phyloP scores from a whole-genome alignment of 2,329 filamentous ascomycete species.

The Colletotrichum destructivum region DNA sequence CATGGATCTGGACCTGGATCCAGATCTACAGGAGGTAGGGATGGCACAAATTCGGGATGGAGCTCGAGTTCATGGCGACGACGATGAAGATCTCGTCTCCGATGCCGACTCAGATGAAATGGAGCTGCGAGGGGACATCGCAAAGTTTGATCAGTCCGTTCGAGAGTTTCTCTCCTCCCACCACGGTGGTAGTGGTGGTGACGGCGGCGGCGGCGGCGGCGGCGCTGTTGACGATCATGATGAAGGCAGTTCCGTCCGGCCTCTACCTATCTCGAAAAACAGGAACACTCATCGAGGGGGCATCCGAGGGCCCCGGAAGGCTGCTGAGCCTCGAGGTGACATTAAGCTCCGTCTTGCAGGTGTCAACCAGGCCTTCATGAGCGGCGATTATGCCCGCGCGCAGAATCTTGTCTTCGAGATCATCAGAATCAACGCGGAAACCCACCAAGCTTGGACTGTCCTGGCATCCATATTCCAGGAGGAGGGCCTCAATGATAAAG shows the following conservation, averaged over 20 bases:
- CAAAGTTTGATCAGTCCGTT: slow-evolving; percentile 59
- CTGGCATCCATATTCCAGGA: slow-evolving; percentile 74
- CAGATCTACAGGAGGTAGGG: neutral
- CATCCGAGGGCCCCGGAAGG: slow-evolving; percentile 67
- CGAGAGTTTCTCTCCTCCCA: slow-evolving; percentile 58
- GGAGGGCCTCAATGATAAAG: slow-evolving; percentile 69
- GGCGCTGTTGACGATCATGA: neutral
- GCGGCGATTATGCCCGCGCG: slow-evolving; percentile 72
- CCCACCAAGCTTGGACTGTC: slow-evolving; percentile 75
- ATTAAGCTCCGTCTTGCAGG: slow-evolving; percentile 78
- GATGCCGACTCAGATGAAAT: slow-evolving; percentile 63
- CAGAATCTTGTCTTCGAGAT: slow-evolving; percentile 73
- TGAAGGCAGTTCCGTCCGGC: slow-evolving; percentile 36
- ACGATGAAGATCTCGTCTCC: slow-evolving; percentile 50
- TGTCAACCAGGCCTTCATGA: slow-evolving; percentile 78
- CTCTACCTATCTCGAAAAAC: slow-evolving; percentile 46
- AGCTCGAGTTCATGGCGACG: slow-evolving; percentile 2
- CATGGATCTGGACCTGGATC: slow-evolving; percentile 23
- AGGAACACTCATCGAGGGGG: slow-evolving; percentile 44
- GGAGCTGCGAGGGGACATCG: slow-evolving; percentile 60
- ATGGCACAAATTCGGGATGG: slow-evolving; percentile 4
- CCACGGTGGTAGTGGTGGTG: slow-evolving; percentile 46
- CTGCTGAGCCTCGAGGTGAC: slow-evolving; percentile 78
- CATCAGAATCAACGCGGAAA: slow-evolving; percentile 78
- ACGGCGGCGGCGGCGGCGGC: slow-evolving; percentile 3